phyloP scores from a whole-genome alignment of 495 filamentous ascomycete species.

The Peziza echinospora region DNA sequence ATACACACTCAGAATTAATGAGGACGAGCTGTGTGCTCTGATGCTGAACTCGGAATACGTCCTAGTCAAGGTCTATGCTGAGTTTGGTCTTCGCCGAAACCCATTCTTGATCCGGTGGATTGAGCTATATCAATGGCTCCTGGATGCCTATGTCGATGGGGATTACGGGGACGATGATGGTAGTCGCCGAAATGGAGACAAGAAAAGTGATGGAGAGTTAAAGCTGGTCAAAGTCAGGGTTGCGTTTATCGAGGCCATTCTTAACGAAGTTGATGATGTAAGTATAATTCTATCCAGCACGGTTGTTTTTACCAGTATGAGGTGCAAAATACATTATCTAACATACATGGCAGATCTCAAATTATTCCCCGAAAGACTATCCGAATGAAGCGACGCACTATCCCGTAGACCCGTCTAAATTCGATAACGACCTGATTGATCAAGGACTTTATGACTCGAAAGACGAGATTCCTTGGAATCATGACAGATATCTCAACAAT shows the following conservation, averaged over 20 bases:
- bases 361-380: background rate
- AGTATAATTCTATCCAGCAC: background rate
- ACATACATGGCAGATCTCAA: background rate
- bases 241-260: constrained; percentile 17
- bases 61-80: constrained; percentile 16
- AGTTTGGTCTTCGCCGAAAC: constrained; percentile 17
- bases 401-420: background rate
- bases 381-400: background rate
- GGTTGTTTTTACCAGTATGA: background rate
- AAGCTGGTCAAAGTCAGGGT: constrained; percentile 15
- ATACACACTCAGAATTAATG: background rate
- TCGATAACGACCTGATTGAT: background rate
- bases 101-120: constrained; percentile 27
- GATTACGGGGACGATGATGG: constrained; percentile 11
- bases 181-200: constrained; percentile 3
- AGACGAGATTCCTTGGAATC: background rate
- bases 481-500: background rate
- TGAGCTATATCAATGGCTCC: background rate
- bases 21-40: constrained; percentile 13
- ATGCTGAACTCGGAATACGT: constrained; percentile 20
- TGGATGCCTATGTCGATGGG: constrained; percentile 15
- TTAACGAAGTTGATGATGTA: constrained; percentile 5
- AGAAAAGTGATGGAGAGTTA: constrained; percentile 10
- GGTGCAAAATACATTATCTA: constrained; percentile 1
- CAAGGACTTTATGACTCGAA: background rate